phyloP scores from a whole-genome alignment of 352 stramenopile species.

The Lagenidium sp. region DNA sequence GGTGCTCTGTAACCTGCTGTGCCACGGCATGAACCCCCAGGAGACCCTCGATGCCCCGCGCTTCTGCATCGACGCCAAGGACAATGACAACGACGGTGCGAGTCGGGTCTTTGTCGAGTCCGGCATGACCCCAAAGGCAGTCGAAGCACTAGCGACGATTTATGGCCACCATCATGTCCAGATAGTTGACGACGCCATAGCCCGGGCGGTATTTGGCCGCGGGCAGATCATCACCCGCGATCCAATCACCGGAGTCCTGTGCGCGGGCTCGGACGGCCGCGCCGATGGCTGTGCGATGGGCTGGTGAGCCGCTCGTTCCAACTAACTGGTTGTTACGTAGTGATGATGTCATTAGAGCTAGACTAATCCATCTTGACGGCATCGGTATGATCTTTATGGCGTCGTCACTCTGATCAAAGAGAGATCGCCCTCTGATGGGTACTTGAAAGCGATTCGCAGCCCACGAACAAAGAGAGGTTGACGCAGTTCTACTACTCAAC shows the following conservation, averaged over 20 bases:
- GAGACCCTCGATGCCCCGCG: constrained; percentile 89
- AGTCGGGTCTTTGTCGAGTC: constrained; percentile 85
- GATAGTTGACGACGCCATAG: constrained; percentile 12
- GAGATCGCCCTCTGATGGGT: too few species aligned
- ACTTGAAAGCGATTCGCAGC: too few species aligned
- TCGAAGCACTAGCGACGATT: constrained; percentile 52
- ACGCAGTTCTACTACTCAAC: too few species aligned
- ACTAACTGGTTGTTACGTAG: too few species aligned
- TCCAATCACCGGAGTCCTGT: constrained; percentile 82
- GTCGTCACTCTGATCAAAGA: too few species aligned
- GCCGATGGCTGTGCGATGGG: constrained; percentile 92
- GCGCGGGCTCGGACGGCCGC: constrained; percentile 92
- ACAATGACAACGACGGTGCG: constrained; percentile 46
- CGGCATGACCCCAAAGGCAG: constrained; percentile 50
- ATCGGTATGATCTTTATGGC: too few species aligned
- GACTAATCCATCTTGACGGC: too few species aligned
- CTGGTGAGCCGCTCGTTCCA: too few species aligned
- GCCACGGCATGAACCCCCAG: constrained; percentile 77
- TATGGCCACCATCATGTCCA: constrained; percentile 71
- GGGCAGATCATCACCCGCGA: constrained; percentile 84
- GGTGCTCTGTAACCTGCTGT: constrained; percentile 88
- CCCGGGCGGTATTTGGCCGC: constrained; percentile 54
- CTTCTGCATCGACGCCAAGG: constrained; percentile 88
- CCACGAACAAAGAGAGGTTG: too few species aligned
- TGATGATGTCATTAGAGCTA: too few species aligned